These are phyloP conservation scores for Forsythia suspensa DNA, from an alignment of 257 asterid species.

Conservation along the genomic window DNA sequence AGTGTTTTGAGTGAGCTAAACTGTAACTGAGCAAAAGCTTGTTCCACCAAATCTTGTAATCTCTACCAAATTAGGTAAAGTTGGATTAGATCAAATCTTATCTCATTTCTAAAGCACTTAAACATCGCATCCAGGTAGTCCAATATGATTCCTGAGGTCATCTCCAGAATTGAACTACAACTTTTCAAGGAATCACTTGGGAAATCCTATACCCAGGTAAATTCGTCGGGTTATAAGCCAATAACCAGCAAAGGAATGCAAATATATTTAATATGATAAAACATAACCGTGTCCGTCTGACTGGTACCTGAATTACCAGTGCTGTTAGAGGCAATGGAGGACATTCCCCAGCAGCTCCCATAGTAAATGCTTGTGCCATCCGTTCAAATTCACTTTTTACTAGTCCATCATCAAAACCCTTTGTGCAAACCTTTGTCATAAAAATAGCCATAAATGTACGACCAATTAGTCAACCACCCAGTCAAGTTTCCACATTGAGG, in stretches of 20 bases:
- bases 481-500: constrained; percentile 13
- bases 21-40: neutral
- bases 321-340: constrained; percentile 72
- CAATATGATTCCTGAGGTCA: too few relatives aligned
- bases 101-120: neutral
- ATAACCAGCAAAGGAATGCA: constrained; percentile 13
- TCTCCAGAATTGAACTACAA: constrained; percentile 8
- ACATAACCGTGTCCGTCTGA: constrained; percentile 6
- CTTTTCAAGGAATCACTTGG: constrained; percentile 5
- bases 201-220: neutral
- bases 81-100: neutral
- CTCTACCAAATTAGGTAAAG: neutral
- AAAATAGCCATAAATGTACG: constrained; percentile 12
- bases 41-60: neutral
- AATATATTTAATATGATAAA: neutral
- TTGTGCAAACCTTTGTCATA: constrained; percentile 64
- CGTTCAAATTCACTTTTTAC: constrained; percentile 63
- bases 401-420: constrained; percentile 54
- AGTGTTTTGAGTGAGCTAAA: neutral
- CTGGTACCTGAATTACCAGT: constrained; percentile 78
- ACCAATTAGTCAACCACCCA: constrained; percentile 16
- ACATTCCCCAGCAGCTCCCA: constrained; percentile 55
- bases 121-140: neutral
- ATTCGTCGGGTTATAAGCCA: neutral
- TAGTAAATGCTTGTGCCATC: constrained; percentile 70